phyloP scores from a whole-genome alignment of 2,329 filamentous ascomycete species.

The Colletotrichum abscissum region DNA sequence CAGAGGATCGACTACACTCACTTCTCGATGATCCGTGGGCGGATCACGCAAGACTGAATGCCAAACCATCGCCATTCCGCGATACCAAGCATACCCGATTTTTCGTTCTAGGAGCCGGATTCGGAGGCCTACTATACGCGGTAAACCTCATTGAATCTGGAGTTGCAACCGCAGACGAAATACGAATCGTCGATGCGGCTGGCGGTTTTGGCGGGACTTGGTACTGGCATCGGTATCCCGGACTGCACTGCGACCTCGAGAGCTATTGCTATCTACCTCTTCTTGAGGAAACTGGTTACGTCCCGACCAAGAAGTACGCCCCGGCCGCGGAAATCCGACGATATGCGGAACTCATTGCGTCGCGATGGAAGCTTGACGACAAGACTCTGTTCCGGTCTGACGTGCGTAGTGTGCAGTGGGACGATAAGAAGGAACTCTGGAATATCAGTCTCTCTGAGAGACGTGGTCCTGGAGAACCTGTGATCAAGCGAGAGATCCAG shows the following conservation, averaged over 20 bases:
- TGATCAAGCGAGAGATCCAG: background rate
- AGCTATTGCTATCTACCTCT: conserved; percentile 69
- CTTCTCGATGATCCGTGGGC: conserved; percentile 48
- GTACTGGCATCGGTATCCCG: conserved; percentile 64
- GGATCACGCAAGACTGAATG: conserved; percentile 45
- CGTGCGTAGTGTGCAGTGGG: conserved; percentile 55
- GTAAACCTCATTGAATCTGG: conserved; percentile 40
- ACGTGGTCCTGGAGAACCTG: conserved; percentile 37
- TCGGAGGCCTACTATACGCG: conserved; percentile 45
- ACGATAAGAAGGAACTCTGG: conserved; percentile 44
- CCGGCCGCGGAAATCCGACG: conserved; percentile 62
- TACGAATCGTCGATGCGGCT: conserved; percentile 53
- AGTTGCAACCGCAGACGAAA: conserved; percentile 42
- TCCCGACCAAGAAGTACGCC: conserved; percentile 63
- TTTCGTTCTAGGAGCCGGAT: conserved; percentile 50
- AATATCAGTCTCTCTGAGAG: conserved; percentile 36
- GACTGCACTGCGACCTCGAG: conserved; percentile 68
- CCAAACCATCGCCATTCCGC: conserved; percentile 35
- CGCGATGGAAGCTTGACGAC: conserved; percentile 52
- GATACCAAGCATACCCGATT: conserved; percentile 42
- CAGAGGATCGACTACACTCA: conserved; percentile 2
- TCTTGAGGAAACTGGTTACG: conserved; percentile 69
- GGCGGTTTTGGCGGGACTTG: conserved; percentile 61
- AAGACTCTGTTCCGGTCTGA: conserved; percentile 54
- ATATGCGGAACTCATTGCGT: conserved; percentile 56